Conservation (phyloP, 208 protist genomes). For the Wallacemonas sp. region DNA sequence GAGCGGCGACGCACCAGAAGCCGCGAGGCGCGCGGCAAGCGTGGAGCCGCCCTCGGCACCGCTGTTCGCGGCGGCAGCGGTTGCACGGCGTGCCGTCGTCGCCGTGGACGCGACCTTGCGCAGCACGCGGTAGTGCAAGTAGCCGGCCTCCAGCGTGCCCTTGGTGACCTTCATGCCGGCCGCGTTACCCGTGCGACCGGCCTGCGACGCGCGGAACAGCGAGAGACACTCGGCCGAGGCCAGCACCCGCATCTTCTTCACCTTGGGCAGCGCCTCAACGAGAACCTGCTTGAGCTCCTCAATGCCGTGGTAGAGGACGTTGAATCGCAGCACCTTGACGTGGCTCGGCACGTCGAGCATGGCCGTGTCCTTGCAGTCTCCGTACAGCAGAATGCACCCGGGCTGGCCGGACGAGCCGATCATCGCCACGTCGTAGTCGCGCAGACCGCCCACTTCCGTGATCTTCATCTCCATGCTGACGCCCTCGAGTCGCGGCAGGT, state of each 20-base stretch:
- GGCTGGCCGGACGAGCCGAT: slow-evolving; percentile 65
- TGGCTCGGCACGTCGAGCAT: slow-evolving; percentile 74
- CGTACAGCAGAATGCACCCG: slow-evolving; percentile 82
- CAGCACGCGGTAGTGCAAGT: slow-evolving; percentile 67
- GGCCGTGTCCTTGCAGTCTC: slow-evolving; percentile 62
- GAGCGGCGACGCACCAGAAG: background rate
- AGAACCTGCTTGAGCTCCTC: slow-evolving; percentile 79
- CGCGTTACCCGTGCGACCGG: slow-evolving; percentile 78
- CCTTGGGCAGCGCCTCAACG: slow-evolving; percentile 73
- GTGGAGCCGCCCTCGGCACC: slow-evolving; percentile 8
- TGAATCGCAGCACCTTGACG: slow-evolving; percentile 73
- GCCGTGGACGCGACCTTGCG: slow-evolving; percentile 32
- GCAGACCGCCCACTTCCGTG: slow-evolving; percentile 77
- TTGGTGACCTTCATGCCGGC: slow-evolving; percentile 81
- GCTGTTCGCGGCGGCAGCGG: slow-evolving; percentile 6
- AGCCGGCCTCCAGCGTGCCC: slow-evolving; percentile 68
- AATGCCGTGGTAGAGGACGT: slow-evolving; percentile 89
- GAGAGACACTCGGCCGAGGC: slow-evolving; percentile 79
- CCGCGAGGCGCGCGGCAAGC: background rate
- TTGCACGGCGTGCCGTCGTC: slow-evolving; percentile 19
- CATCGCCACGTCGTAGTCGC: slow-evolving; percentile 66
- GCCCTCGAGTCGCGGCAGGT: slow-evolving; percentile 77
- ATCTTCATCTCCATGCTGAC: slow-evolving; percentile 69
- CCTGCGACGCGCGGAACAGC: slow-evolving; percentile 85
- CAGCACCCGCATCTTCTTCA: slow-evolving; percentile 60